Evolutionary conservation across 2,329 filamentous ascomycete genomes (phyloP), one percentile per base, ranked within the genome.

Genomic region (Diaporthe sp.): DNA sequence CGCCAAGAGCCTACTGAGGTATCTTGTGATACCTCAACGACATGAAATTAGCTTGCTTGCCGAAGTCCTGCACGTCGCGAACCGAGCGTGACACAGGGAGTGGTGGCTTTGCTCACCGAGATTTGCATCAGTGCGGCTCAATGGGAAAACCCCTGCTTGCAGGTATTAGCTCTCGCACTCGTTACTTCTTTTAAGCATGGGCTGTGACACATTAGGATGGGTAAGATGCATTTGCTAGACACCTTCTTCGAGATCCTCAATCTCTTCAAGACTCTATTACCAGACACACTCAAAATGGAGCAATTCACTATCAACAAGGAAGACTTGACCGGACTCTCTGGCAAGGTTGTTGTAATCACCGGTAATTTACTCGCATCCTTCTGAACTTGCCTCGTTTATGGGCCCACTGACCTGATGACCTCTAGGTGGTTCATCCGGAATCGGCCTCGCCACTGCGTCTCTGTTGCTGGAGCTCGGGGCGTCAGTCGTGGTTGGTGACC

Each of bases 91-190:
- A 25, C 35, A 5, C 56, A n/a, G 7, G 13, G 35, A 39, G 56
- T 7, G 19, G n/a, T 9, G n/a, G 35, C 3, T 12, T 42, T 25
- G 4, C 56, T 59, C 12, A 17, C 56, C 35, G 13, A 22, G 32
- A 39, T 59, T 27, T 42, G 56, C 56, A 59, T 59, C 42, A 59
- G 13, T 59, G 56, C 22, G 56, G 56, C 56, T 59, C 56, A 42
- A n/a, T 12, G 35, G 35, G 12, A 42, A 27, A 5, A 8, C 35
- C 35, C 35, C 35, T 42, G 4, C 1, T 35, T 35, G 19, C 53
- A n/a, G n/a, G n/a, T n/a, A n/a, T n/a, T n/a, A n/a, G n/a, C n/a
- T n/a, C n/a, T n/a, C n/a, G n/a, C n/a, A n/a, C n/a, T n/a, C n/a
- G n/a, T n/a, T n/a, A n/a, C n/a, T n/a, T n/a, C n/a, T n/a, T n/a